Conservation (phyloP, 306 rosid species). For the Rosa chinensis region DNA sequence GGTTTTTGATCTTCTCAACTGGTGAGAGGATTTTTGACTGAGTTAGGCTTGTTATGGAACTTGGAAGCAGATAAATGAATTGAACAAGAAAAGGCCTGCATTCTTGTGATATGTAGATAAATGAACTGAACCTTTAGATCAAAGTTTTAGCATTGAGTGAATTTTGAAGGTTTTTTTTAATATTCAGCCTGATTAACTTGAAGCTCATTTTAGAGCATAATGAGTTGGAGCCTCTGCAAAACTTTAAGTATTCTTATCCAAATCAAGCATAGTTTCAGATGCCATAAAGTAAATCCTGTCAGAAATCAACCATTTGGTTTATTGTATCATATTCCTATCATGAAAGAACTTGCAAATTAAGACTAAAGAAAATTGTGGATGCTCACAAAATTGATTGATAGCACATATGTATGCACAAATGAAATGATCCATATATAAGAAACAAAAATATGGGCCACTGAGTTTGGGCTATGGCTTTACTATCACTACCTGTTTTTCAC, state of each 20-base stretch:
- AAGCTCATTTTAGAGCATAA: neutral
- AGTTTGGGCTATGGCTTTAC: neutral
- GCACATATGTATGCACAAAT: neutral
- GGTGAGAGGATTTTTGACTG: constrained; percentile 21
- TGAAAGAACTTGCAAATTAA: neutral
- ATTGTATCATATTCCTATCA: neutral
- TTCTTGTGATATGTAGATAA: neutral
- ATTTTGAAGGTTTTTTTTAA: neutral
- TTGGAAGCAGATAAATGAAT: neutral
- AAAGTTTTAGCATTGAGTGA: neutral
- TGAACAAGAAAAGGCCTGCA: neutral
- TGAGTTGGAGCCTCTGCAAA: neutral
- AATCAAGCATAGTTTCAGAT: neutral
- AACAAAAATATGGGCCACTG: neutral
- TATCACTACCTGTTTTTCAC: neutral
- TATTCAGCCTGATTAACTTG: neutral
- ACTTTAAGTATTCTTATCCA: neutral
- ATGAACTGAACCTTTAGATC: neutral
- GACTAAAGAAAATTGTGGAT: neutral
- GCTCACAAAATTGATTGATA: neutral
- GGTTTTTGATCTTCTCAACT: constrained; percentile 9
- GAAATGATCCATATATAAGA: neutral
- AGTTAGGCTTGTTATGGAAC: neutral
- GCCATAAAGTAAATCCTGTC: neutral
- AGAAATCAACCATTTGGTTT: neutral